phyloP scores from a whole-genome alignment of 2,329 filamentous ascomycete species.

The Phyllosticta capitalensis region DNA sequence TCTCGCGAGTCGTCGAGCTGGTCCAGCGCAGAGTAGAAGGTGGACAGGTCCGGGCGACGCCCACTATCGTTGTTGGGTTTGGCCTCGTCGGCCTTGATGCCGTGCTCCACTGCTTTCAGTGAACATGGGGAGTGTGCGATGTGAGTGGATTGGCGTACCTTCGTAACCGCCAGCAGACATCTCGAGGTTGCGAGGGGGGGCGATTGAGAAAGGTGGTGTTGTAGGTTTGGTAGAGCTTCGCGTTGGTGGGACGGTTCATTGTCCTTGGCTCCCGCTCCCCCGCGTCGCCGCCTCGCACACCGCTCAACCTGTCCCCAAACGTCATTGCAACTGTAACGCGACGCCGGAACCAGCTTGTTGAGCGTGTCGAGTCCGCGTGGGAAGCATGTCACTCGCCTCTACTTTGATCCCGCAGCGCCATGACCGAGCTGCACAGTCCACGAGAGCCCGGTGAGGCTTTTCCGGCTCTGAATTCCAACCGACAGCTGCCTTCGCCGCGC shows the following conservation, averaged over 20 bases:
- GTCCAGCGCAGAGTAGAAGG: constrained; percentile 55
- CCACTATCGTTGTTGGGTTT: constrained; percentile 23
- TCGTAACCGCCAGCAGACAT: constrained; percentile 57
- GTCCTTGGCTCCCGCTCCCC: constrained; percentile 1
- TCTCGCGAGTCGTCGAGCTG: constrained; percentile 43
- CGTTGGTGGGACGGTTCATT: background rate
- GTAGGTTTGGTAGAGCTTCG: background rate
- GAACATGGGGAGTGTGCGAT: background rate
- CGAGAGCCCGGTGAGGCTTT: constrained; percentile 15
- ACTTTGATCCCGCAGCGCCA: constrained; percentile 14
- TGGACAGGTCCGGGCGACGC: constrained; percentile 54
- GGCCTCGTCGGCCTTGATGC: constrained; percentile 31
- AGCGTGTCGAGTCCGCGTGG: background rate
- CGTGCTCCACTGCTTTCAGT: constrained; percentile 37
- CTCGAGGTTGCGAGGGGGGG: constrained; percentile 49
- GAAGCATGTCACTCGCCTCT: constrained; percentile 6
- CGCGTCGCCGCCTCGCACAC: background rate
- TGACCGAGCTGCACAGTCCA: constrained; percentile 21
- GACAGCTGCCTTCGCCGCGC: constrained; percentile 23
- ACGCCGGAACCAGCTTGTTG: background rate
- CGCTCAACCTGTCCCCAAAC: background rate
- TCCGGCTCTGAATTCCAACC: constrained; percentile 4
- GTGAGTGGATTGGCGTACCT: constrained; percentile 20
- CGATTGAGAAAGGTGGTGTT: background rate
- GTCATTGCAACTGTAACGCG: background rate